Evolutionary conservation across 2,329 filamentous ascomycete genomes (phyloP).

Genomic region (Dactylonectria macrodidyma): DNA sequence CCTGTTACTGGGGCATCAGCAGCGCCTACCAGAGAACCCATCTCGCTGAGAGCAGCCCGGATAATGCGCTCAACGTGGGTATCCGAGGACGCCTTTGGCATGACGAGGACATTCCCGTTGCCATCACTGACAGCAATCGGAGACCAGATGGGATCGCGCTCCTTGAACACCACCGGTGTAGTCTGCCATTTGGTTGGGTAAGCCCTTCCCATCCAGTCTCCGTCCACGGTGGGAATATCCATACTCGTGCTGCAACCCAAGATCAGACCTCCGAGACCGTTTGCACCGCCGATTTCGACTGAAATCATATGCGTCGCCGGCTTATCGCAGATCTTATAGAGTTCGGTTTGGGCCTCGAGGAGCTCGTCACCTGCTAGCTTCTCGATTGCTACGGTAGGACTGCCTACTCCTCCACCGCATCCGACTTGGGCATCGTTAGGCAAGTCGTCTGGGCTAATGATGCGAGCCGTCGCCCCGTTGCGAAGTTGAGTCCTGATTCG

Average conservation of each 20-base stretch:
- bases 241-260: conserved; percentile 68
- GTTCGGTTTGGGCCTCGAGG: conserved; percentile 63
- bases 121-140: conserved; percentile 66
- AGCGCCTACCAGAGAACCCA: conserved; percentile 67
- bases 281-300: conserved; percentile 77
- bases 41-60: conserved; percentile 66
- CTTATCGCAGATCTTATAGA: conserved; percentile 65
- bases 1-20: conserved; percentile 66
- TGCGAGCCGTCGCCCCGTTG: conserved; percentile 64
- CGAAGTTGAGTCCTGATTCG: conserved; percentile 66
- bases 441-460: conserved; percentile 67
- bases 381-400: conserved; percentile 73
- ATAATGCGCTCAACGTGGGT: conserved; percentile 64
- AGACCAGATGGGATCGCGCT: conserved; percentile 61
- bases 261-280: conserved; percentile 72
- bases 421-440: conserved; percentile 66
- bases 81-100: conserved; percentile 64
- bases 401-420: conserved; percentile 71
- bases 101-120: conserved; percentile 65
- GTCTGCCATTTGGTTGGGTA: conserved; percentile 71
- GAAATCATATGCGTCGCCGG: conserved; percentile 71
- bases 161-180: conserved; percentile 66
- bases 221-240: conserved; percentile 66
- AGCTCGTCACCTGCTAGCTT: conserved; percentile 72
- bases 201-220: conserved; percentile 71